phyloP scores from a whole-genome alignment of 2,329 filamentous ascomycete genomes.

The Knoxdaviesia capensis region DNA sequence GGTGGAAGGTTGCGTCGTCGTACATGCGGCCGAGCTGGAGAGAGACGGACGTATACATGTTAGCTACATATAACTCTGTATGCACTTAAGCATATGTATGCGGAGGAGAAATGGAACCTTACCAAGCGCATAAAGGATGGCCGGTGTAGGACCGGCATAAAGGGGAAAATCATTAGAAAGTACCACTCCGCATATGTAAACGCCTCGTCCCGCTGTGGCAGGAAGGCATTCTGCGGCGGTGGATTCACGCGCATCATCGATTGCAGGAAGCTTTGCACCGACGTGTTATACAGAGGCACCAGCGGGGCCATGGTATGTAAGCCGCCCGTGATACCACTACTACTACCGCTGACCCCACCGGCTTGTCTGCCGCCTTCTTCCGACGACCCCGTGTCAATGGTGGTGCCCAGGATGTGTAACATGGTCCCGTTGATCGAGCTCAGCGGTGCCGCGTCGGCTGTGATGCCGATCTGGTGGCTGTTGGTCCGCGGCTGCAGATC shows the following conservation, averaged over 20 bases:
- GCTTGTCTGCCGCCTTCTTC: conserved; percentile 28
- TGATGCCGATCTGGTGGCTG: conserved; percentile 47
- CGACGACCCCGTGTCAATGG: conserved; percentile 55
- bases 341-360: conserved; percentile 1
- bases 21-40: conserved; percentile 42
- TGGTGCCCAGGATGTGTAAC: conserved; percentile 59
- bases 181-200: conserved; percentile 57
- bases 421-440: conserved; percentile 59
- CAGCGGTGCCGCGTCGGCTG: conserved; percentile 40
- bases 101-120: conserved; percentile 10
- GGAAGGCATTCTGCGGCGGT: conserved; percentile 28
- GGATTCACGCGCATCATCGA: conserved; percentile 42
- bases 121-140: conserved; percentile 51
- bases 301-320: conserved; percentile 5
- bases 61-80: background rate
- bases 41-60: background rate
- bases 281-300: conserved; percentile 43
- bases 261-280: conserved; percentile 48
- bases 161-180: conserved; percentile 51
- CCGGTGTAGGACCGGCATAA: conserved; percentile 58
- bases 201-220: conserved; percentile 45
- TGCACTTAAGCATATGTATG: background rate
- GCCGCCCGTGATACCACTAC: too few species aligned
- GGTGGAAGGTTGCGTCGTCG: conserved; percentile 43
- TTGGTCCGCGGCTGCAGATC: conserved; percentile 22